phyloP scores from a whole-genome alignment of 108 stramenopile species.

The Pseudonitzschia delicatissima region DNA sequence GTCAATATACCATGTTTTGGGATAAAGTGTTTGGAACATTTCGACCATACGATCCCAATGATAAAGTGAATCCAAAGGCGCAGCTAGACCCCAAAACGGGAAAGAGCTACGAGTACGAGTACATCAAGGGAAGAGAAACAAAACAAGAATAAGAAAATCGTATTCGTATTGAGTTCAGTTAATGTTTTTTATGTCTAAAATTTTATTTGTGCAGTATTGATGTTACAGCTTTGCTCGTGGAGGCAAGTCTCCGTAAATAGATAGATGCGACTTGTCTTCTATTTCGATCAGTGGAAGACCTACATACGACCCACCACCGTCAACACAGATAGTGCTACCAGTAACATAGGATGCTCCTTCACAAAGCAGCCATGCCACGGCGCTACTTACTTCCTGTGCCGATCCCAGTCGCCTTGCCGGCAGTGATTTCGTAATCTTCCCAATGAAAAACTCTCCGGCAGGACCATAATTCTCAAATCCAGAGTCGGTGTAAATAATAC shows the following conservation, averaged over 20 bases:
- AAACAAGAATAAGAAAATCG: not conserved
- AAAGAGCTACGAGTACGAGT: constrained; percentile 24
- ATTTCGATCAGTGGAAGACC: constrained; percentile 71
- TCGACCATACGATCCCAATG: constrained; percentile 67
- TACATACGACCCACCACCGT: constrained; percentile 67
- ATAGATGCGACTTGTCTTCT: constrained; percentile 58
- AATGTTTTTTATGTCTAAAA: not conserved
- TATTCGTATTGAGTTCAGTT: not conserved
- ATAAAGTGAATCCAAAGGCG: constrained; percentile 72
- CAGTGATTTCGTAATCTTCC: constrained; percentile 54
- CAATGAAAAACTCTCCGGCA: constrained; percentile 60
- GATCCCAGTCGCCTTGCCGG: constrained; percentile 69
- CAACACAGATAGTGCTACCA: constrained; percentile 58
- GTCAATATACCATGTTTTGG: constrained; percentile 97
- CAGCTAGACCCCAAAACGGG: constrained; percentile 75
- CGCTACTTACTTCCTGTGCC: constrained; percentile 69
- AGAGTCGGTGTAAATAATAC: constrained; percentile 78
- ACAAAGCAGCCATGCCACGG: constrained; percentile 63
- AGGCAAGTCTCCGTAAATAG: constrained; percentile 64
- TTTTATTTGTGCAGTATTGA: not conserved
- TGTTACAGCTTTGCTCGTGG: constrained; percentile 54
- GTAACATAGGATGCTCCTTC: constrained; percentile 79
- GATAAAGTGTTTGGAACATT: constrained; percentile 87
- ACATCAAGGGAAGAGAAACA: not conserved
- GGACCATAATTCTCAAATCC: constrained; percentile 84